Conservation (phyloP, 163 green algal genomes). For the Chlamydomonas reinhardtii region DNA sequence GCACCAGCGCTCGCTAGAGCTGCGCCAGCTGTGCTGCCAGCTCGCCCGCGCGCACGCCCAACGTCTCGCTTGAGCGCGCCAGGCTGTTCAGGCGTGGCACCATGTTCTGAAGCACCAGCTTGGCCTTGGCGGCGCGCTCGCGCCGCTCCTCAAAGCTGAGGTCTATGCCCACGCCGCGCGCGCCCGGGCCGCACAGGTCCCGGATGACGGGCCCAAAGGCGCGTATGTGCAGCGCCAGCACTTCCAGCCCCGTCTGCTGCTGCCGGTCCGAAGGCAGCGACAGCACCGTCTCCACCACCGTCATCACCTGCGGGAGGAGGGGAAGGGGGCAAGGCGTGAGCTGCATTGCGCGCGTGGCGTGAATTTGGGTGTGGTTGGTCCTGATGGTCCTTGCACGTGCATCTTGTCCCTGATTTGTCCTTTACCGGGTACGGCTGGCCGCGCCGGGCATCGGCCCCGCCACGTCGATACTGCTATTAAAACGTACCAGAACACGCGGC, state of each 20-base stretch:
- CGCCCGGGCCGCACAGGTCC: constrained; percentile 52
- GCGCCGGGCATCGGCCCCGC: no score
- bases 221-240: constrained; percentile 52
- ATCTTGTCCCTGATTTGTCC: no score
- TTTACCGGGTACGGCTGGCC: no score
- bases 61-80: constrained; percentile 25
- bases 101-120: constrained; percentile 60
- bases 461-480: no score
- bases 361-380: no score
- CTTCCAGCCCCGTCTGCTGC: constrained; percentile 47
- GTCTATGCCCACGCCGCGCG: constrained; percentile 65
- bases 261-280: constrained; percentile 38
- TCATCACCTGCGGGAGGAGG: constrained; percentile 34
- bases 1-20: no score
- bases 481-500: no score
- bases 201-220: constrained; percentile 63
- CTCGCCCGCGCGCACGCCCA: constrained; percentile 37
- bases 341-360: no score
- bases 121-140: constrained; percentile 57
- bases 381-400: no score
- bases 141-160: constrained; percentile 72
- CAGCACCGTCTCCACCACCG: constrained; percentile 50
- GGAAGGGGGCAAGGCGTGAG: background rate
- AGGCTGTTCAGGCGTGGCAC: constrained; percentile 56
- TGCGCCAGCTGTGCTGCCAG: constrained; percentile 51